Percentiles rank a stretch among this genome's conserved stretches.
phyloP scores from a whole-genome alignment of 2,329 filamentous ascomycete genomes.

The Tolypocladium guangdongense region DNA sequence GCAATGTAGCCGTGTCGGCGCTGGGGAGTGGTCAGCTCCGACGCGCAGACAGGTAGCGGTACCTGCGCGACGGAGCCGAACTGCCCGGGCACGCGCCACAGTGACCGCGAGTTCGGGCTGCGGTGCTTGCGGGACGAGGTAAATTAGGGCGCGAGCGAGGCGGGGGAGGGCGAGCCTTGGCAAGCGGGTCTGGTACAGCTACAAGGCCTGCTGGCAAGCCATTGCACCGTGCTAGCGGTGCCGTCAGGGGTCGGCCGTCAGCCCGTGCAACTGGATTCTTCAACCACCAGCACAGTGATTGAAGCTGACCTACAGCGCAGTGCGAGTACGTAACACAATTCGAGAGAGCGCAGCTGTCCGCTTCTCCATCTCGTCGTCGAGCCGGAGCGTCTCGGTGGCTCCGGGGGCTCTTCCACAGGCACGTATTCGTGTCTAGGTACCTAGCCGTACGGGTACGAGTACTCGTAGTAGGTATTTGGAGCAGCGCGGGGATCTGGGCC shows the following conservation, averaged over 20 bases:
- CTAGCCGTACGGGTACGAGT: no score
- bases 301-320: not conserved
- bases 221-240: not conserved
- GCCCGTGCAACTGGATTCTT: no score
- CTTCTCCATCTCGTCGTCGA: not conserved
- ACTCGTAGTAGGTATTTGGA: no score
- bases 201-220: not conserved
- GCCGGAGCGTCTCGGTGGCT: not conserved
- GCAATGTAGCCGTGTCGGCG: no score
- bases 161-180: not conserved
- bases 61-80: not conserved
- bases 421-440: no score
- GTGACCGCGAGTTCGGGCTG: not conserved
- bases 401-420: not conserved
- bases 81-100: not conserved
- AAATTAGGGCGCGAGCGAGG: not conserved
- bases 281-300: not conserved
- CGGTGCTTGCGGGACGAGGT: not conserved
- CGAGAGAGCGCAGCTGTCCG: not conserved
- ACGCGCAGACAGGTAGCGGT: not conserved
- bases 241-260: not conserved
- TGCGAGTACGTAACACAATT: not conserved
- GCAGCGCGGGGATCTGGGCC: not conserved
- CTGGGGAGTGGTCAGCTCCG: not conserved
- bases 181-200: not conserved